A percentile compares a stretch with the other conserved stretches of the same genome.
phyloP scores from a whole-genome alignment of 73 alveolate species.

The Blepharisma japonicum region DNA sequence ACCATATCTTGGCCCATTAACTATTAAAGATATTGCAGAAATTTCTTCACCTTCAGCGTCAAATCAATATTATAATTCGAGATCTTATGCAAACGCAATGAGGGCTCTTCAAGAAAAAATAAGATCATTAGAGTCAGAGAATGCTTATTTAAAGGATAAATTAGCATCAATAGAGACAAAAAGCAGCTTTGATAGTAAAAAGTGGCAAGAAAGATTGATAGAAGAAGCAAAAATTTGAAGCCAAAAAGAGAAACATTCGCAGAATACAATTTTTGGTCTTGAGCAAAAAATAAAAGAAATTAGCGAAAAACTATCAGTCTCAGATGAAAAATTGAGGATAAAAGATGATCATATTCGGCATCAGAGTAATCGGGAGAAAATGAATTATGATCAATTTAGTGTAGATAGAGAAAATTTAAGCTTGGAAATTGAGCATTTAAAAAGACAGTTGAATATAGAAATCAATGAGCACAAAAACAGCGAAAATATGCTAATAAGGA shows the following conservation, averaged over 20 bases:
- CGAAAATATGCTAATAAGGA: not conserved
- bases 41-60: too few relatives aligned
- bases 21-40: too few relatives aligned
- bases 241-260: not conserved
- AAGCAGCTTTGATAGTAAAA: not conserved
- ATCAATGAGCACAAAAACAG: not conserved
- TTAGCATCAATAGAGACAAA: not conserved
- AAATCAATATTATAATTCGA: not conserved
- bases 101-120: conserved; percentile 14
- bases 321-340: not conserved
- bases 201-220: conserved; percentile 22
- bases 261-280: not conserved
- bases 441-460: not conserved
- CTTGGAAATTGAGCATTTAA: not conserved
- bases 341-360: not conserved
- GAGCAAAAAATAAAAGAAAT: not conserved
- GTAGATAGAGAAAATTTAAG: not conserved
- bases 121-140: not conserved
- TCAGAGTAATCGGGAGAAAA: not conserved
- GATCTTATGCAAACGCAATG: conserved; percentile 26
- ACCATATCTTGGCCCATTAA: too few relatives aligned
- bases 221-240: not conserved
- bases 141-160: not conserved
- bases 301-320: not conserved
- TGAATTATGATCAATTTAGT: not conserved